Conservation (phyloP, 768 basidiomycete species). For the Phylloporus sp. region DNA sequence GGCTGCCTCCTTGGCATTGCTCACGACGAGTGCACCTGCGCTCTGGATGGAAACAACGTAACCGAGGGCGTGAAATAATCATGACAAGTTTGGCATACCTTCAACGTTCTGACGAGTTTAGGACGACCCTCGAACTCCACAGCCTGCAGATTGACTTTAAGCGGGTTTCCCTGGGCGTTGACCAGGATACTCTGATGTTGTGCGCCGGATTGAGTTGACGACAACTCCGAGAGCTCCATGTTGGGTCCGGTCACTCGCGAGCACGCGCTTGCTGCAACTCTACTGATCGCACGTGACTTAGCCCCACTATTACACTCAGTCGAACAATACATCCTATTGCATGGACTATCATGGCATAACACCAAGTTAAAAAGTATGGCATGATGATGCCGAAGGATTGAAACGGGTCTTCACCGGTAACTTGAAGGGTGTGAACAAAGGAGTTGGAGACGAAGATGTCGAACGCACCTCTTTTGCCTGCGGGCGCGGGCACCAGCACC, state of each 20-base stretch:
- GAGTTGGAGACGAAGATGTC: background rate
- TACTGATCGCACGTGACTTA: slow-evolving; percentile 8
- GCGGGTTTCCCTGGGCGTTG: slow-evolving; percentile 36
- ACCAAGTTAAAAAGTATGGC: slow-evolving; percentile 37
- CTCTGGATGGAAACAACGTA: slow-evolving; percentile 35
- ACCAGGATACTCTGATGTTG: slow-evolving; percentile 33
- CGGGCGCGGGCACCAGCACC: slow-evolving; percentile 97
- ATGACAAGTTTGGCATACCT: slow-evolving; percentile 33
- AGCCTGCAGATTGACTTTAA: slow-evolving; percentile 55
- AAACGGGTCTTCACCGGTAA: slow-evolving; percentile 52
- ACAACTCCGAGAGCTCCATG: slow-evolving; percentile 22
- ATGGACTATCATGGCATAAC: slow-evolving; percentile 35
- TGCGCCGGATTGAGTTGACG: slow-evolving; percentile 9
- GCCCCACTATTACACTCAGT: background rate
- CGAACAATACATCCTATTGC: slow-evolving; percentile 26
- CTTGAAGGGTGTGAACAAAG: slow-evolving; percentile 35
- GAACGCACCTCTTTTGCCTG: slow-evolving; percentile 85
- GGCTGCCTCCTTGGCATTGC: slow-evolving; percentile 46
- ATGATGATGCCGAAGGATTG: slow-evolving; percentile 41
- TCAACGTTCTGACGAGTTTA: slow-evolving; percentile 46
- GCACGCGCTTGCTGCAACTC: background rate
- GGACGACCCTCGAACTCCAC: slow-evolving; percentile 46
- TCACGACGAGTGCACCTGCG: slow-evolving; percentile 50
- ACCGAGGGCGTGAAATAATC: background rate
- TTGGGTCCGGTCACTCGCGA: background rate